Evolutionary conservation across 108 stramenopile genomes (phyloP), one percentile per base, ranked within the genome.

Genomic region (Schizochytrium sp.): DNA sequence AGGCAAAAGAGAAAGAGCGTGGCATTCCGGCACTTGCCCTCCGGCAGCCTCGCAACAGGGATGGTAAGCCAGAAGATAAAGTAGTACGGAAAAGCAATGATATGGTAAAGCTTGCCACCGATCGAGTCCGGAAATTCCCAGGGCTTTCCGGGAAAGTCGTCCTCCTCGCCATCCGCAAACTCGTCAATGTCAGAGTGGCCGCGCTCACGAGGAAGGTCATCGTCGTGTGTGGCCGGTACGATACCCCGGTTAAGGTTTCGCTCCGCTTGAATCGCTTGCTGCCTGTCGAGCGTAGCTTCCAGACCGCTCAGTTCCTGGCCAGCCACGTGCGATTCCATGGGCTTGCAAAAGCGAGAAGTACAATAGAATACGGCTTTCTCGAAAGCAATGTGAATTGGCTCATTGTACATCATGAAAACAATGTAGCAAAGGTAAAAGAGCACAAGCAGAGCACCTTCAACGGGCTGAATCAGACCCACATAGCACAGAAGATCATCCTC

Each of bases 1-100:
- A 92, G 89, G 90, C 88, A 72, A 25, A 45, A 47, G 91, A 91
- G 44, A 72, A 91, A 91, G 0, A 57, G 72, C 71, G 89, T 87
- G 10, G n/a, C 88, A 21, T 89, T 89, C 19, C 71, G 25, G 60
- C 45, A 87, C 58, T 58, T 89, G 5, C 76, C 48, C 76, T 53
- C 45, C 23, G 45, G 10, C 19, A 83, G 19, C 14, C 55, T 8
- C 0, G 51, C 0, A 6, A 34, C 23, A 8, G 76, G 91, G 83
- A 91, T 91, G 0, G 90, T 91, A 47, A 83, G 6, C 48, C 45
- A 83, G 51, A 83, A 83, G 25, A 83, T 4, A 12, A 83, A 16
- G 48, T 53, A 53, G 76, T 83, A 83, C n/a, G 76, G 76, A 23
- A 83, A 83, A 6, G 76, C 76, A 34, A 83, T 47, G 76, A 53